Conservation (phyloP, 768 basidiomycete species). For the Phaffia australis region DNA sequence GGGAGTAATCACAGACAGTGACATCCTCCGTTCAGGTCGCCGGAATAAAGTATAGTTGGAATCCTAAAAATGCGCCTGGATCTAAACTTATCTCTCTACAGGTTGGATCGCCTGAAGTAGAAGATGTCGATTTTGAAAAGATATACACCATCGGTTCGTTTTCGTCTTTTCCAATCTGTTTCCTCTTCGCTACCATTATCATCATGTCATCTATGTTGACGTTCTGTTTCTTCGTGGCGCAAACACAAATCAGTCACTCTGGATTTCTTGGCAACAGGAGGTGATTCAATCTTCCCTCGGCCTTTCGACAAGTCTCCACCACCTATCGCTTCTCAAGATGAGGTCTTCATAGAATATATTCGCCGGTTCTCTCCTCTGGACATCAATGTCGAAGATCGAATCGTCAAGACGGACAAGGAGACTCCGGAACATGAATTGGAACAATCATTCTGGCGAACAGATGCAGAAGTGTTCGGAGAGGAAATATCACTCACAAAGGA, state of each 20-base stretch:
- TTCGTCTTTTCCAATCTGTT: not conserved
- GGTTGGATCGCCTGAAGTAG: slow-evolving; percentile 21
- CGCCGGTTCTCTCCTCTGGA: slow-evolving; percentile 28
- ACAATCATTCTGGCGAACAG: too few relatives aligned
- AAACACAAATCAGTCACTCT: slow-evolving; percentile 22
- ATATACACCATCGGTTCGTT: slow-evolving; percentile 29
- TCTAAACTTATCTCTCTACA: slow-evolving; percentile 30
- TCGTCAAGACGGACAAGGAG: slow-evolving; percentile 27
- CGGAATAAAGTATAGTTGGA: slow-evolving; percentile 27
- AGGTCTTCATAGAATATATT: slow-evolving; percentile 28
- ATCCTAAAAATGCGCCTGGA: slow-evolving; percentile 29
- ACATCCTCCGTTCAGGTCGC: slow-evolving; percentile 41
- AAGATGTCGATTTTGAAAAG: slow-evolving; percentile 26
- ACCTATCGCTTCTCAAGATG: slow-evolving; percentile 26
- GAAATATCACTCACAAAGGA: too few relatives aligned
- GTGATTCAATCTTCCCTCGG: slow-evolving; percentile 28
- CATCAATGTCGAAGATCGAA: slow-evolving; percentile 26
- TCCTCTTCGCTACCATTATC: not conserved
- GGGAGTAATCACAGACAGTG: slow-evolving; percentile 32
- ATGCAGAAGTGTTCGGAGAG: too few relatives aligned
- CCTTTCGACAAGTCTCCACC: slow-evolving; percentile 8
- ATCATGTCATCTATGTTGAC: not conserved
- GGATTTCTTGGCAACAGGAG: slow-evolving; percentile 32
- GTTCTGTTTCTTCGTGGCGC: not conserved
- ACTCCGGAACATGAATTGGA: not conserved